Evolutionary conservation across 1,139 yeast species (phyloP).

Genomic region (Yamadazyma blattariae): DNA sequence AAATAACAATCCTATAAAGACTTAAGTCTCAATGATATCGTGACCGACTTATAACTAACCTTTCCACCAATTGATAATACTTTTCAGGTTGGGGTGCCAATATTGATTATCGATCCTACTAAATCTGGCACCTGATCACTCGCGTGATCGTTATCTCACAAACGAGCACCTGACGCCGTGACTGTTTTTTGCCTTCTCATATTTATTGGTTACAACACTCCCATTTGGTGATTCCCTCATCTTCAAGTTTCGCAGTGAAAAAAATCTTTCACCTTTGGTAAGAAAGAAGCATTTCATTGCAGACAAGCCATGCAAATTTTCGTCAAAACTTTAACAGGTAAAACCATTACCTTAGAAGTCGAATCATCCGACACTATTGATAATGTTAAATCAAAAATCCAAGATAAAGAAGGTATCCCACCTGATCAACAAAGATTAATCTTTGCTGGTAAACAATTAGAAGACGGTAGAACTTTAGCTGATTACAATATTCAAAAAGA

Average conservation of each 20-base stretch:
- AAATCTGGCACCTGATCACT: background rate
- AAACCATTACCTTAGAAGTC: slow-evolving; percentile 98
- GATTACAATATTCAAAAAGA: slow-evolving; percentile 99
- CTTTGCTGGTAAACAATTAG: slow-evolving; percentile 99
- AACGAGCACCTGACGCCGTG: background rate
- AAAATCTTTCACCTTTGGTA: slow-evolving; percentile 37
- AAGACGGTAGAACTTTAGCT: slow-evolving; percentile 97
- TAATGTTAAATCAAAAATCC: slow-evolving; percentile 98
- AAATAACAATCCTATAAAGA: too few species aligned
- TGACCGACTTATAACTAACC: too few species aligned
- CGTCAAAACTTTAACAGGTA: slow-evolving; percentile 98
- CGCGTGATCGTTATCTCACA: background rate
- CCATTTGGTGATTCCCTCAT: too few species aligned
- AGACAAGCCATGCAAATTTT: slow-evolving; percentile 89
- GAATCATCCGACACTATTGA: slow-evolving; percentile 99
- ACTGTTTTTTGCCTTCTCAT: too few species aligned
- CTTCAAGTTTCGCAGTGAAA: too few species aligned
- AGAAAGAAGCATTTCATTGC: slow-evolving; percentile 51
- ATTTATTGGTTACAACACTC: too few species aligned
- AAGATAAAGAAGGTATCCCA: slow-evolving; percentile 99
- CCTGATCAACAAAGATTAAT: slow-evolving; percentile 99
- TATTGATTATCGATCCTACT: too few species aligned
- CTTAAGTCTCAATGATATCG: too few species aligned
- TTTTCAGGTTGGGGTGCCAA: too few species aligned
- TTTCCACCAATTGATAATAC: too few species aligned